Percentiles rank a stretch among this genome's conserved stretches.
Evolutionary conservation across 371 early-diverging fungal genomes (phyloP).

Genomic region (Polyrhizophydium stewartii): DNA sequence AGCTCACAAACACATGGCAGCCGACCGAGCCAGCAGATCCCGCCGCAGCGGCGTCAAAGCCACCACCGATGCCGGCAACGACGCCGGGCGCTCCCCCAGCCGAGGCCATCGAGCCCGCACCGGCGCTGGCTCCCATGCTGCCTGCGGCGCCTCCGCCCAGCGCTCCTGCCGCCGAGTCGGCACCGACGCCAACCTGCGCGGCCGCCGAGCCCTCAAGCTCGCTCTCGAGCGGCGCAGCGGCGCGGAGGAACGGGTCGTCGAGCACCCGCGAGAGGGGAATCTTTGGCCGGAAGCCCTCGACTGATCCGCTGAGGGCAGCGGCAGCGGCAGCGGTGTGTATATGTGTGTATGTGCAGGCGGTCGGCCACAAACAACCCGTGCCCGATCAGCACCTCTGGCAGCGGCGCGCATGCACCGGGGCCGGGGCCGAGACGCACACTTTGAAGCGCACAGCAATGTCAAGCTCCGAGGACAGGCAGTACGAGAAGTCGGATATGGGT

Average conservation of each 20-base stretch:
- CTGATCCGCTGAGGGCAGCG: constrained; percentile 9
- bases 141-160: no score
- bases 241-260: constrained; percentile 26
- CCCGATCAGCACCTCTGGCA: no score
- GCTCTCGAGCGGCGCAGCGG: no score
- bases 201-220: no score
- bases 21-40: background rate
- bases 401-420: no score
- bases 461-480: constrained; percentile 63
- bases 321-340: background rate
- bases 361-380: background rate
- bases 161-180: no score
- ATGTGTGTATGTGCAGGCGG: no score
- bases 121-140: no score
- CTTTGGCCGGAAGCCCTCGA: constrained; percentile 22
- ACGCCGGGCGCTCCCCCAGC: constrained; percentile 4
- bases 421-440: constrained; percentile 46
- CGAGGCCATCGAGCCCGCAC: no score
- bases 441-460: constrained; percentile 57
- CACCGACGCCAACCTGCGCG: no score
- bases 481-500: constrained; percentile 59
- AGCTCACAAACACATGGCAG: constrained; percentile 65
- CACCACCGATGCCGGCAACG: background rate
- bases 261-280: constrained; percentile 17
- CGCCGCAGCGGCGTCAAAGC: background rate